Percentiles rank a stretch among this genome's conserved stretches.
phyloP scores from a whole-genome alignment of 2,329 filamentous ascomycete species.

The Microdochium bolleyi region DNA sequence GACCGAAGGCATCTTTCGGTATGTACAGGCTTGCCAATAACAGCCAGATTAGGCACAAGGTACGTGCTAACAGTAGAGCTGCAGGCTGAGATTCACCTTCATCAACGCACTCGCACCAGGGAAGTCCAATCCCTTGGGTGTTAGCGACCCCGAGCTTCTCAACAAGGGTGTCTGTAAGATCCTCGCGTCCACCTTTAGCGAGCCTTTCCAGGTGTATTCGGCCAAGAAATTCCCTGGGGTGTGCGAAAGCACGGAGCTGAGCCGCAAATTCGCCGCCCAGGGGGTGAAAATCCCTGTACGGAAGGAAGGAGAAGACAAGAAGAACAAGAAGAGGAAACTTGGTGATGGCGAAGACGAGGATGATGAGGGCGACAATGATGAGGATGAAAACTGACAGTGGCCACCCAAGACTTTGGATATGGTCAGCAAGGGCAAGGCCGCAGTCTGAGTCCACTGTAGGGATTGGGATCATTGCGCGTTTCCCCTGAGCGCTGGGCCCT shows the following conservation, averaged over 20 bases:
- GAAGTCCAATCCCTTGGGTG: conserved; percentile 22
- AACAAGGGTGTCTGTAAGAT: conserved; percentile 74
- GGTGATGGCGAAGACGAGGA: conserved; percentile 42
- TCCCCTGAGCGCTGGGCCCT: too few species aligned
- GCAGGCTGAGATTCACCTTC: conserved; percentile 61
- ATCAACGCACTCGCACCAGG: conserved; percentile 66
- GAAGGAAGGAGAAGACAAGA: conserved; percentile 57
- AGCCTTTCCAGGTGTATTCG: conserved; percentile 86
- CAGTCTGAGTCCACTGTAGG: not conserved
- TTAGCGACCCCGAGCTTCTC: conserved; percentile 37
- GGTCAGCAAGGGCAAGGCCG: not conserved
- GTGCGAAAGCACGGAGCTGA: conserved; percentile 84
- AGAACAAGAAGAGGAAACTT: conserved; percentile 36
- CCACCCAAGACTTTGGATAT: not conserved
- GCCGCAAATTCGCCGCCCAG: conserved; percentile 87
- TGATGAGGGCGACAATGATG: conserved; percentile 29
- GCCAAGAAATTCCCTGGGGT: conserved; percentile 98
- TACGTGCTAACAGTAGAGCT: not conserved
- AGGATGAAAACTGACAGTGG: not conserved
- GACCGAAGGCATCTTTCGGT: conserved; percentile 88
- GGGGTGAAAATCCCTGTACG: conserved; percentile 96
- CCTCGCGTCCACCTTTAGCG: conserved; percentile 77
- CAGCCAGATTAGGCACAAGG: not conserved
- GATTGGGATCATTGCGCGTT: not conserved
- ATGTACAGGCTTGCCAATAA: conserved; percentile 18